These are phyloP conservation scores for Aureoboletus auriporus DNA, from an alignment of 768 basidiomycete genomes.

Conservation along the genomic window DNA sequence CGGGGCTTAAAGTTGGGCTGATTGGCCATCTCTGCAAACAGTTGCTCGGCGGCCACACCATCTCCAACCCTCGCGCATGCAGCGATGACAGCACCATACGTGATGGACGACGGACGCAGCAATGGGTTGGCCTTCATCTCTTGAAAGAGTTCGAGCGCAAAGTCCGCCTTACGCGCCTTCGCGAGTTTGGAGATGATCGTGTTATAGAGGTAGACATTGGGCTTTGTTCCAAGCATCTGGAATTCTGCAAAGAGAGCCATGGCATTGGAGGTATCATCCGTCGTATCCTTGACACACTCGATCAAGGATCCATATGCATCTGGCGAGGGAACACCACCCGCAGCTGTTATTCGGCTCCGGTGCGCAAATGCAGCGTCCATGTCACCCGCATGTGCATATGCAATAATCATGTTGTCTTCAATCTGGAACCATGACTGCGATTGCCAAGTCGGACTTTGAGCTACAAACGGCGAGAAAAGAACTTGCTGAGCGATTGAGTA, in stretches of 20 bases:
- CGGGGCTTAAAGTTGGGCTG: constrained; percentile 77
- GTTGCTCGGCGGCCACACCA: constrained; percentile 66
- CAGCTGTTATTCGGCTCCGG: constrained; percentile 69
- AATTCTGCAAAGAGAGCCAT: constrained; percentile 81
- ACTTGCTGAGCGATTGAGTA: constrained; percentile 68
- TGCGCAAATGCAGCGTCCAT: constrained; percentile 79
- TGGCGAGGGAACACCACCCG: constrained; percentile 74
- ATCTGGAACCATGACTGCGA: constrained; percentile 65
- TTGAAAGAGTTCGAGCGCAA: constrained; percentile 82
- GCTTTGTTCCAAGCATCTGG: constrained; percentile 58
- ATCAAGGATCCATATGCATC: constrained; percentile 94
- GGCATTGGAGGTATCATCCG: constrained; percentile 90
- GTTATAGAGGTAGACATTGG: constrained; percentile 92
- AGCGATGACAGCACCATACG: constrained; percentile 91
- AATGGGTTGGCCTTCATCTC: constrained; percentile 66
- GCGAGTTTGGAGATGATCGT: constrained; percentile 95
- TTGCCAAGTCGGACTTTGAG: constrained; percentile 45
- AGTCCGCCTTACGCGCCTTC: constrained; percentile 90
- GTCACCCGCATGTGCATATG: constrained; percentile 76
- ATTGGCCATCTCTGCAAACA: constrained; percentile 82
- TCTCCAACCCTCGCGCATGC: constrained; percentile 95
- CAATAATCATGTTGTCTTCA: constrained; percentile 89
- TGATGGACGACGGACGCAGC: constrained; percentile 75
- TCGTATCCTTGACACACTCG: constrained; percentile 84
- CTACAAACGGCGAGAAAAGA: constrained; percentile 39